Evolutionary conservation across 805 yeast genomes (phyloP), one percentile per base, ranked within the genome.

Genomic region (Kodamaea neixiangensis): DNA sequence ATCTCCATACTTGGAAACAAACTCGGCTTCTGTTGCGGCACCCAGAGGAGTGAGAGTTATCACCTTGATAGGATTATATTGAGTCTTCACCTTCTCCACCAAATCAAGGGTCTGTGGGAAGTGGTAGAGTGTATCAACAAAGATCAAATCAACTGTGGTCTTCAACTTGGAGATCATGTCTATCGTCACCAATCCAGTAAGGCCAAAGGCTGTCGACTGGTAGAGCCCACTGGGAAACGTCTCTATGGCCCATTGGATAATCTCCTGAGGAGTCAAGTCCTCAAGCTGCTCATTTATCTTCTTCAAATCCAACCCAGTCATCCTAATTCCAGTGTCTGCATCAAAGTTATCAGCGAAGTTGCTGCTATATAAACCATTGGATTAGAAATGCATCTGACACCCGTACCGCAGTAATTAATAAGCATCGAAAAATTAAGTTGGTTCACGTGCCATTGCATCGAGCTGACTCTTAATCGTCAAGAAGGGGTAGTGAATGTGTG

Each of bases 181-280:
- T 40, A 89, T 75, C 10, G 93, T 92, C 25, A 87, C 96, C 52
- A 93, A 70, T 0, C 98, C 98, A 1, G 97, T 89, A 44, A 93
- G 76, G 0, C 98, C 98, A 69, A 93, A 91, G 1, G 98, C 98
- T 0, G 98, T 90, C 1, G 97, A 91, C 69, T 93, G 98, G 62
- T 66, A 92, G 35, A 93, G 72, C 3, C 45, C 48, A 38, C 83
- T 76, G 2, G 97, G 97, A 61, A 92, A 85, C 0, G 96, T 89
- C n/a, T 80, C 66, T 13, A 86, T 69, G 0, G 97, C 82, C 97
- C 98, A 93, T 60, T 77, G 72, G 21, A 93, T 69, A 51, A 93
- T 83, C 52, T 89, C 89, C 56, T 82, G 81, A 0, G 97, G 90
- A 1, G 81, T 62, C 14, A 81, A 65, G 6, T 71, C 63, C n/a